Base-by-base conservation (phyloP, 805 yeast species). In the Zygosaccharomyces kombuchaensis region DNA sequence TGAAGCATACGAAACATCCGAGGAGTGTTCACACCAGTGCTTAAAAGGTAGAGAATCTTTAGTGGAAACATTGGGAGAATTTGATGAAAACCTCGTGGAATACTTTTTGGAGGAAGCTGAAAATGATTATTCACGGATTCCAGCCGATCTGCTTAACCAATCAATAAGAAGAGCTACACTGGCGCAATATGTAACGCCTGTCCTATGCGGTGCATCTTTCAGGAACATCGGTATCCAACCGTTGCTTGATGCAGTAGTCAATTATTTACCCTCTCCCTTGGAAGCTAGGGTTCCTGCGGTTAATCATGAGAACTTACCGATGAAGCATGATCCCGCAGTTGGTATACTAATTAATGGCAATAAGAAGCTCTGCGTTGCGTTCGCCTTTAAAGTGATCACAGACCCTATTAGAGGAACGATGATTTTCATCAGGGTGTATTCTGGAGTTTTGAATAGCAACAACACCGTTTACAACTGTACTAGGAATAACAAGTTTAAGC, bases 141-240 rank as follows among this genome's bases (percentile, higher is more conserved):
- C 91, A 0, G 51, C 79, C 0, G 54, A 55, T 0, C 57, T 77
- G 1, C 66, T 93, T n/a, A 76, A 74, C 35, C 55, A 60, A 12
- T 83, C 95, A 0, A 73, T 93, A 6, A 71, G 86, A 42, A 69
- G 67, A 19, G 80, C 85, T 2, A 86, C 96, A 0, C 52, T 87
- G 6, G 62, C 63, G 1, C 74, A 76, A 39, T 64, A 68, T 31
- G 73, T 87, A 1, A 76, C 83, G 0, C 97, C 99, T 0, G 86
- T 93, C 0, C 67, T 90, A 30, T 89, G 97, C 65, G 99, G 99
- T 9, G 86, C 97, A 1, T 85, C 96, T 44, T 93, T 91, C 67
- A 77, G 75, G 54, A 91, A 91, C 62, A 85, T 91, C 37, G 99
- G 99, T 21, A 96, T 93, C 2, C 98, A 93, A 62, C 96, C 98